Base-by-base conservation (phyloP, 805 yeast species). In the Sugiyamaella smithiae region DNA sequence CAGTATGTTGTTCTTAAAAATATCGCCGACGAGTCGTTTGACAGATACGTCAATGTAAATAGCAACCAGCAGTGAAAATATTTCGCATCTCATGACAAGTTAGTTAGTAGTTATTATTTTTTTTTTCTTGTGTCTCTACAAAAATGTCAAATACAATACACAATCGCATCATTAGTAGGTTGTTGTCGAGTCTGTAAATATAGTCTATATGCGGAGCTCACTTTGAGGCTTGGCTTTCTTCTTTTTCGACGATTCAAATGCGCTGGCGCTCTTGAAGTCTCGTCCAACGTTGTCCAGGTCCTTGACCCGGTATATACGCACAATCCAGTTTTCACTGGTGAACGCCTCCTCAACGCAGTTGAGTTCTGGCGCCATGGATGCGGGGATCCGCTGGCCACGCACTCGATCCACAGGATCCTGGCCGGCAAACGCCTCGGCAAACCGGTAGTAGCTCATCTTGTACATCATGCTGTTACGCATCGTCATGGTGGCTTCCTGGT, bases 301-400 rank as follows among this genome's bases (percentile, higher is more conserved):
- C 69, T 89, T 93, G 57, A 93, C 86, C 74, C 88, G 86, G 73
- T 88, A 93, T 53, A 93, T 79, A 70, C 99, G 81, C 16, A 93
- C 97, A 58, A 93, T 78, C 97, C 97, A 95, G 75, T 93, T 95
- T 65, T 89, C 96, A 41, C 91, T 76, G 1, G 99, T 93, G 71
- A 84, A 93, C 0, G 84, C 99, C 74, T 93, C 99, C 61, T 93
- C 98, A 35, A 91, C 74, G 46, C 83, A 83, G 63, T 84, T 84
- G 60, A 91, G 74, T 35, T 78, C 74, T 28, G 76, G 76, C 37
- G 78, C 73, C 45, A 63, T 61, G 1, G 69, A 64, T 1, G 47
- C 51, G 9, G 82, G 80, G 55, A 93, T 82, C 51, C 69, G 72
- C 70, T 93, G 98, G 56, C 81, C 78, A 69, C 99, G 86, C 5